Conservation (phyloP, 2,329 filamentous ascomycete genomes). For the Cryphonectria radicalis region DNA sequence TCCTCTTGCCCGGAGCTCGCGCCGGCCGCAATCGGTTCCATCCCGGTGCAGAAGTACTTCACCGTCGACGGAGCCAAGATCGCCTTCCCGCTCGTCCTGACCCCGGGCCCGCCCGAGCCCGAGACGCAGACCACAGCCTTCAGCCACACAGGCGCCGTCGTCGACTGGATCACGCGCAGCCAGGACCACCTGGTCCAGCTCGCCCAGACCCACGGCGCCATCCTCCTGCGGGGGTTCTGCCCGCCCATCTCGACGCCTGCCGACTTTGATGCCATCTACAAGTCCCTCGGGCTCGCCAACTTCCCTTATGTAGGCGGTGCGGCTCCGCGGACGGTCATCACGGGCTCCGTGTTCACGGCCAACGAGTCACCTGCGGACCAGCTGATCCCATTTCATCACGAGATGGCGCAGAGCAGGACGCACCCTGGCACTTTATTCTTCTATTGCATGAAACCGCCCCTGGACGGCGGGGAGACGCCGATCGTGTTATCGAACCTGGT, state of each 20-base stretch:
- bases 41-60: conserved; percentile 25
- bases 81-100: conserved; percentile 26
- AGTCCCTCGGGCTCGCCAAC: conserved; percentile 18
- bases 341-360: conserved; percentile 27
- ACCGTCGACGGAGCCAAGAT: conserved; percentile 11
- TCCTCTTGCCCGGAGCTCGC: conserved; percentile 12
- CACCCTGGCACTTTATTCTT: conserved; percentile 25
- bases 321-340: conserved; percentile 21
- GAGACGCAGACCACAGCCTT: conserved; percentile 16
- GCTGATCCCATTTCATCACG: conserved; percentile 30
- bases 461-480: conserved; percentile 23
- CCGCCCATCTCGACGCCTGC: conserved; percentile 20
- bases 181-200: conserved; percentile 16
- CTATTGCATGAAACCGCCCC: conserved; percentile 25
- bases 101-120: conserved; percentile 30
- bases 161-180: conserved; percentile 21
- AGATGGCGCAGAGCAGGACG: conserved; percentile 29
- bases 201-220: conserved; percentile 23
- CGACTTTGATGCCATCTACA: conserved; percentile 26
- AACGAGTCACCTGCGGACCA: conserved; percentile 29
- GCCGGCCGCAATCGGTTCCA: conserved; percentile 18
- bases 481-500: conserved; percentile 27
- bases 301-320: conserved; percentile 28
- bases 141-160: conserved; percentile 14
- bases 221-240: conserved; percentile 26